Evolutionary conservation across 2,329 filamentous ascomycete species (phyloP).

Genomic region (Zymoseptoria tritici): DNA sequence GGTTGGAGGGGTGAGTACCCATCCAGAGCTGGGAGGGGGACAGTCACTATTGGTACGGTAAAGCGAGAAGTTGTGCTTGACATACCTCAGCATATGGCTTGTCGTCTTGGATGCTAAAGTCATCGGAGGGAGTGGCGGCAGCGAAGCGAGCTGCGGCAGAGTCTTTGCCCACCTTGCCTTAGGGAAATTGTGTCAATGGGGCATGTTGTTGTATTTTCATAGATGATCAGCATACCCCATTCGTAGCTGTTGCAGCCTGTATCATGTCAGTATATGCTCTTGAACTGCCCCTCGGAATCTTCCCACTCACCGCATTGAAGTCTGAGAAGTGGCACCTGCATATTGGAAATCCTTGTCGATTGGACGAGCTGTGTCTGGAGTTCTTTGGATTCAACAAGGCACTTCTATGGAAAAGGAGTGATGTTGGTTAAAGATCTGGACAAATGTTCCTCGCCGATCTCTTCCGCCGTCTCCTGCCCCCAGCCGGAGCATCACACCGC

Average conservation of each 20-base stretch:
- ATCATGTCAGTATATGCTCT: conserved; percentile 1
- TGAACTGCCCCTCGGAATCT: neutral
- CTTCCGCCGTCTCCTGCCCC: neutral
- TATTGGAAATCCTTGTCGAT: conserved; percentile 25
- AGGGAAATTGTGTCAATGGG: conserved; percentile 2
- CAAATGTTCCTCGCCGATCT: neutral
- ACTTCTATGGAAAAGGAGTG: neutral
- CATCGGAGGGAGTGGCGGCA: conserved; percentile 67
- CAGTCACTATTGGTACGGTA: no score
- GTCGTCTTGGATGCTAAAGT: conserved; percentile 71
- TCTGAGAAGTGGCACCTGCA: conserved; percentile 77
- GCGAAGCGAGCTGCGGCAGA: conserved; percentile 88
- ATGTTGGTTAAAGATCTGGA: neutral
- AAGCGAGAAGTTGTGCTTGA: no score
- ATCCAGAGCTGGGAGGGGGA: no score
- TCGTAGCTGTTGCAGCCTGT: conserved; percentile 94
- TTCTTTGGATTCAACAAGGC: neutral
- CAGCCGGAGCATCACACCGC: neutral
- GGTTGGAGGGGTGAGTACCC: conserved; percentile 94
- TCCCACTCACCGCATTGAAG: conserved; percentile 60
- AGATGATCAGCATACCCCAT: conserved; percentile 57
- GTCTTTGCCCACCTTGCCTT: conserved; percentile 75
- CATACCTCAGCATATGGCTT: conserved; percentile 87
- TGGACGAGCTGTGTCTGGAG: neutral
- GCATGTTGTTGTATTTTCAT: neutral